Evolutionary conservation across 768 basidiomycete genomes (phyloP), one percentile per base, ranked within the genome.

Genomic region (Cyclocybe aegerita): DNA sequence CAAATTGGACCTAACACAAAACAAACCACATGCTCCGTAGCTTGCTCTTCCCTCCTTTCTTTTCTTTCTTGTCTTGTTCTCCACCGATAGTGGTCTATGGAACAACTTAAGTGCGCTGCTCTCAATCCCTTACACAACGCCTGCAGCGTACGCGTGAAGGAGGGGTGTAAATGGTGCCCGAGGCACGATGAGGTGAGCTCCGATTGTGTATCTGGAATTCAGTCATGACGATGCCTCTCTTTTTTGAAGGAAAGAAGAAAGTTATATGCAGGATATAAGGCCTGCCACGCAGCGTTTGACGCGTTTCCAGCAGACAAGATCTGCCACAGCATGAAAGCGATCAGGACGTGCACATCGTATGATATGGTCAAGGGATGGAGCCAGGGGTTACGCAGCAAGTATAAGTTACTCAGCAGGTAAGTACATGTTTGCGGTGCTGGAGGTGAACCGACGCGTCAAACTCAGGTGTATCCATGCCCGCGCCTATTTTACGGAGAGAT

Each of bases 401-500:
- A 70, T 42, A 61, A 61, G 39, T 41, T 72, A 1, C 54, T 73
- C 31, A 70, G 64, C 11, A 60, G 65, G 70, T 70, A 33, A 12
- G 48, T 33, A 48, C 32, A 35, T 7, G 8, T 33, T 38, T 9
- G 38, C 4, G 23, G 4, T n/a, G 9, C 1, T 34, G 2, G 35
- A 8, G 31, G 23, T 5, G 5, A 23, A 5, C 23, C 23, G 5
- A 9, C 48, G 43, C 9, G 44, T 58, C 43, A 9, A 32, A 33
- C 10, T 17, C 36, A 74, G 72, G 32, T 74, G 72, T 39, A 72
- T 74, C 40, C 59, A 66, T 40, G 70, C 70, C 4, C 64, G 72
- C 9, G 59, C 63, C 7, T 70, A 64, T 54, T 73, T 74, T 49
- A 66, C 70, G 4, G 68, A 70, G 50, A 65, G 67, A 7, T 74